Percentiles rank a stretch among this genome's conserved stretches.
Conservation (phyloP, 1,284 basidiomycete species). For the Ustilago xerochloae region DNA sequence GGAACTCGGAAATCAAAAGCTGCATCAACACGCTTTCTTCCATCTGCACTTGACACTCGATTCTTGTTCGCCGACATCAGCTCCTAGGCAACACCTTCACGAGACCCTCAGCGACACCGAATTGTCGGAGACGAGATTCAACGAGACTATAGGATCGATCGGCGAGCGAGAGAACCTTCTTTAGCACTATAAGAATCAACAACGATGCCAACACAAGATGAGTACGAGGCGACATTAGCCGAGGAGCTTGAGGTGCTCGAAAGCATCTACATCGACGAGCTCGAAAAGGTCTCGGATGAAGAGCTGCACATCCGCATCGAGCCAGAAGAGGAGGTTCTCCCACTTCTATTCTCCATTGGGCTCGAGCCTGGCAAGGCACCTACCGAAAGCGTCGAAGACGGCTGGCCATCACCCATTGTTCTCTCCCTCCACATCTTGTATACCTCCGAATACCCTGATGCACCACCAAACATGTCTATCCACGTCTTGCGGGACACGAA, state of each 20-base stretch:
- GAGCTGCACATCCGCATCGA: conserved; percentile 86
- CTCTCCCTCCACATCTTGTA: conserved; percentile 79
- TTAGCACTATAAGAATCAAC: neutral
- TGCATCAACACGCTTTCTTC: conserved; percentile 7
- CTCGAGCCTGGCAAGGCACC: conserved; percentile 37
- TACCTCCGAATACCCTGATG: conserved; percentile 78
- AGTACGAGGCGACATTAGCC: conserved; percentile 71
- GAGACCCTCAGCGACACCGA: too few relatives aligned
- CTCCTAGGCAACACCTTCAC: too few relatives aligned
- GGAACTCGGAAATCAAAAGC: conserved; percentile 35
- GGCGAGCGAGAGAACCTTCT: too few relatives aligned
- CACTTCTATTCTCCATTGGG: conserved; percentile 50
- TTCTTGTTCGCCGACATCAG: too few relatives aligned
- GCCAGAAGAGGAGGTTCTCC: conserved; percentile 80
- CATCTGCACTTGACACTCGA: neutral
- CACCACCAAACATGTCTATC: conserved; percentile 79
- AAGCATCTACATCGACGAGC: conserved; percentile 92
- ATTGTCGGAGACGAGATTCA: too few relatives aligned
- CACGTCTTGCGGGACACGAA: conserved; percentile 72
- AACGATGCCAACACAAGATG: conserved; percentile 60
- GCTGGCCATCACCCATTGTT: conserved; percentile 74
- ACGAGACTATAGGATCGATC: too few relatives aligned
- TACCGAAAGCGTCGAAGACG: conserved; percentile 37
- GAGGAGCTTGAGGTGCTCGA: conserved; percentile 96
- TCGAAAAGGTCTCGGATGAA: conserved; percentile 87